Evolutionary conservation across 2,329 filamentous ascomycete genomes (phyloP).

Genomic region (Aspergillus transmontanensis): DNA sequence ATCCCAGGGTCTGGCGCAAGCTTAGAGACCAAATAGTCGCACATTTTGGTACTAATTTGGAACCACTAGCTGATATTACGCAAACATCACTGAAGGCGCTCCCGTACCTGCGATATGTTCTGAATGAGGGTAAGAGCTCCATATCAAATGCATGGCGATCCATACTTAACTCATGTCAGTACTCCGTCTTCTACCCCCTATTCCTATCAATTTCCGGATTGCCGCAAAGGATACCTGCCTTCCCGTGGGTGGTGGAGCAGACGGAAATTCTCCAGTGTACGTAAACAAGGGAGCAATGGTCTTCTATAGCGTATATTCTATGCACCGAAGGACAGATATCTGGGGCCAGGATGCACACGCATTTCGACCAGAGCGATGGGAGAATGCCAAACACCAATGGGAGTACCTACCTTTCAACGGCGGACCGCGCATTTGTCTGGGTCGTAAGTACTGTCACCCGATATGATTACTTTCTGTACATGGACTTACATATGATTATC

Average conservation of each 20-base stretch:
- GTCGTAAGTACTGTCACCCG: too few species aligned
- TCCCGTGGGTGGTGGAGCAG: not conserved
- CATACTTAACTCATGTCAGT: not conserved
- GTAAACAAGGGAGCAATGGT: not conserved
- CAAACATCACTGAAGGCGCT: not conserved
- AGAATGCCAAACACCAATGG: not conserved
- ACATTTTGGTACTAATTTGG: not conserved
- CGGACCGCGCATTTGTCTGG: not conserved
- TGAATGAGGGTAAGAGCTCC: not conserved
- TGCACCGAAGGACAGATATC: not conserved
- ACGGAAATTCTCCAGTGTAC: not conserved
- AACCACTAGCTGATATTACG: not conserved
- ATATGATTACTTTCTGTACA: too few species aligned
- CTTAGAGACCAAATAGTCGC: not conserved
- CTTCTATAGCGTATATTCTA: not conserved
- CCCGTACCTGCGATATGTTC: not conserved
- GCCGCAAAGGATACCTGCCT: not conserved
- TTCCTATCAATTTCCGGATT: not conserved
- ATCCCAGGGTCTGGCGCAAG: not conserved
- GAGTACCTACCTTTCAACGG: conserved; percentile 4
- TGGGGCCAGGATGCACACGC: not conserved
- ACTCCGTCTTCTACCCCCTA: not conserved
- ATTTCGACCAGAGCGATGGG: conserved; percentile 7
- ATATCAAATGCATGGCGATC: not conserved
- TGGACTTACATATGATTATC: too few species aligned